Evolutionary conservation across 352 stramenopile genomes (phyloP).

Genomic region (Pythium aphanidermatum): DNA sequence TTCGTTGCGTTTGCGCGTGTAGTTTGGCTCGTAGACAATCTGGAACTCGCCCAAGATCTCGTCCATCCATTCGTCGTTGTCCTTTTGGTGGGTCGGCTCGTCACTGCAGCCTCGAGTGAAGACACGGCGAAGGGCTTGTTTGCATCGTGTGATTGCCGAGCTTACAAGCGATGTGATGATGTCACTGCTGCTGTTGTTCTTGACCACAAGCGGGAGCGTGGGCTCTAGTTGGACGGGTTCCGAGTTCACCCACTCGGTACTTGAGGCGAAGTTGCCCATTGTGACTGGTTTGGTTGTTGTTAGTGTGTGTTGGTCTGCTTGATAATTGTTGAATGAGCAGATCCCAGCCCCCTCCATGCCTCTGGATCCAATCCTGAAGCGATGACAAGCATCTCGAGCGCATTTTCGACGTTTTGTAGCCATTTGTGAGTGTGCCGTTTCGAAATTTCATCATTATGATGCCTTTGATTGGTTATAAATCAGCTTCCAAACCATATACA

Average conservation of each 20-base stretch:
- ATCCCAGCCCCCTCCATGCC: too few relatives aligned
- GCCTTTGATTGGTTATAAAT: too few relatives aligned
- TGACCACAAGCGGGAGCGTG: background rate
- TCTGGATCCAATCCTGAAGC: too few relatives aligned
- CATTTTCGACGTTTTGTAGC: too few relatives aligned
- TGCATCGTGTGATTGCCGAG: conserved; percentile 11
- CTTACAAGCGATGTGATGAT: conserved; percentile 8
- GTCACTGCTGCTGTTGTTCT: background rate
- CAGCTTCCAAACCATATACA: too few relatives aligned
- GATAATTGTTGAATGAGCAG: conserved; percentile 17
- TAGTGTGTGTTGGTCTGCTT: conserved; percentile 3
- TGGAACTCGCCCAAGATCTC: conserved; percentile 26
- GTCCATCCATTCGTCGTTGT: conserved; percentile 8
- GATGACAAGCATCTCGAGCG: too few relatives aligned
- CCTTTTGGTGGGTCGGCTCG: background rate
- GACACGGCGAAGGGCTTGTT: conserved; percentile 8
- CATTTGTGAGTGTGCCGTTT: too few relatives aligned
- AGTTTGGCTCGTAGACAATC: conserved; percentile 19
- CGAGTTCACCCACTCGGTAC: conserved; percentile 11
- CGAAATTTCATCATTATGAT: too few relatives aligned
- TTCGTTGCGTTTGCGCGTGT: background rate
- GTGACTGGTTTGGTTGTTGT: conserved; percentile 7
- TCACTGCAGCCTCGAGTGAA: conserved; percentile 1
- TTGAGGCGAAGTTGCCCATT: conserved; percentile 25
- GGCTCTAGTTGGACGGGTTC: too few relatives aligned